Base-by-base conservation (phyloP, 352 stramenopile species). In the Pythium rhizo-oryzae region DNA sequence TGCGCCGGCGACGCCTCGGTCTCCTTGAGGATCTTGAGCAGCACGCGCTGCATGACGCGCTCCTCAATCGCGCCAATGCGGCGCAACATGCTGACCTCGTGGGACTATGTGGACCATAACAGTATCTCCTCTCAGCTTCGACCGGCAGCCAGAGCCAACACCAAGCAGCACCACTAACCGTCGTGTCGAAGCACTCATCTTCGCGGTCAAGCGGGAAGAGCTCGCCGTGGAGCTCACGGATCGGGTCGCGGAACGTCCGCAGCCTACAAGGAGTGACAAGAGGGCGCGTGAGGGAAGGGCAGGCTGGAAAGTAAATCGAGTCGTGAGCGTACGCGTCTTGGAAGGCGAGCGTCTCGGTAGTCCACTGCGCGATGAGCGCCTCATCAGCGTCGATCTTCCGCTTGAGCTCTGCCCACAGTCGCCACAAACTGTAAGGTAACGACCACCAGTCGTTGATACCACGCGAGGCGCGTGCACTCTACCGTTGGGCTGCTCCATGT, bases 31-130 rank as follows among this genome's bases (percentile, higher is more conserved):
- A 89, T 85, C 63, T 89, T 89, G 15, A 69, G 60, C 46, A 91
- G 75, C 28, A 91, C 73, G 23, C 82, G 81, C 69, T 88, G 83
- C 81, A 89, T 91, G 21, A 78, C 67, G 6, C 83, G 81, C 62
- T 90, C 81, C 59, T 90, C 79, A 37, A 90, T 85, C 8, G 73
- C 64, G 1, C 83, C 83, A 24, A 91, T 86, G 28, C 74, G 75
- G 5, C 78, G 79, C 35, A 89, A 64, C 60, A 76, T 79, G 58
- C 30, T 79, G n/a, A 79, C 30, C 16, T 84, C 77, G 33, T 79
- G 62, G 47, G 66, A 74, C 76, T 82, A 21, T 1, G 25, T 8
- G 11, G 16, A 1, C 23, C 13, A 47, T 43, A 12, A 41, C 8
- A 41, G 13, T 11, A n/a, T n/a, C n/a, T n/a, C n/a, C n/a, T n/a